Evolutionary conservation across 768 basidiomycete genomes (phyloP).

Genomic region (Psilocybe azurescens): DNA sequence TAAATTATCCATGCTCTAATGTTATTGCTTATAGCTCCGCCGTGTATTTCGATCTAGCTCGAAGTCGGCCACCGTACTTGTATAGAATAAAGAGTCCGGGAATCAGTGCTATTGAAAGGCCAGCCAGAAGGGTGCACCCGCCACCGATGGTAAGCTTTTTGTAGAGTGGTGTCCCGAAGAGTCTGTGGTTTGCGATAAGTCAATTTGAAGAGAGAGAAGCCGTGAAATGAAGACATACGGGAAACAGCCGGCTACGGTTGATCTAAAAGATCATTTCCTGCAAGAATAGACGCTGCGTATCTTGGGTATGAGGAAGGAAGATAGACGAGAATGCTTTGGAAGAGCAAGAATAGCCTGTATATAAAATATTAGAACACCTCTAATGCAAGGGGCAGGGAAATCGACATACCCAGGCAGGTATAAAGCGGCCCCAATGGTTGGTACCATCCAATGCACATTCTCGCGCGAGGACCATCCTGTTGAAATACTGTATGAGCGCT

Average conservation of each 20-base stretch:
- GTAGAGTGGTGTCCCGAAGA: background rate
- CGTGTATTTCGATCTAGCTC: background rate
- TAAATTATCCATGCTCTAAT: background rate
- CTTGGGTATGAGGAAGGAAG: background rate
- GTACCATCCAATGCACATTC: conserved; percentile 7
- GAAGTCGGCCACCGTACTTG: background rate
- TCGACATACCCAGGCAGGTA: conserved; percentile 5
- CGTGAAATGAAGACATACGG: background rate
- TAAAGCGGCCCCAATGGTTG: conserved; percentile 6
- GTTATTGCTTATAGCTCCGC: background rate
- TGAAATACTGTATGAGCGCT: background rate
- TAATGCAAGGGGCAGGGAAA: no score
- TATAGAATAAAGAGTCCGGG: background rate
- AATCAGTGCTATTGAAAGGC: conserved; percentile 1
- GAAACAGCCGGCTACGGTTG: conserved; percentile 3
- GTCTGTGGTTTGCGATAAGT: background rate
- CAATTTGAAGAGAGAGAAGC: background rate
- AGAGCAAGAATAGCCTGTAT: background rate
- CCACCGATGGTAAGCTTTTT: background rate
- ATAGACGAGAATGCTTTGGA: conserved; percentile 1
- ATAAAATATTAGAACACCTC: no score
- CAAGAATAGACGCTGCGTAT: background rate
- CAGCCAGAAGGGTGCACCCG: conserved; percentile 1
- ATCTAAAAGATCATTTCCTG: background rate
- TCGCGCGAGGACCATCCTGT: conserved; percentile 1